Evolutionary conservation across 345 rosid species (phyloP), one percentile per base, ranked within the genome.

Genomic region (Lumnitzera littorea): DNA sequence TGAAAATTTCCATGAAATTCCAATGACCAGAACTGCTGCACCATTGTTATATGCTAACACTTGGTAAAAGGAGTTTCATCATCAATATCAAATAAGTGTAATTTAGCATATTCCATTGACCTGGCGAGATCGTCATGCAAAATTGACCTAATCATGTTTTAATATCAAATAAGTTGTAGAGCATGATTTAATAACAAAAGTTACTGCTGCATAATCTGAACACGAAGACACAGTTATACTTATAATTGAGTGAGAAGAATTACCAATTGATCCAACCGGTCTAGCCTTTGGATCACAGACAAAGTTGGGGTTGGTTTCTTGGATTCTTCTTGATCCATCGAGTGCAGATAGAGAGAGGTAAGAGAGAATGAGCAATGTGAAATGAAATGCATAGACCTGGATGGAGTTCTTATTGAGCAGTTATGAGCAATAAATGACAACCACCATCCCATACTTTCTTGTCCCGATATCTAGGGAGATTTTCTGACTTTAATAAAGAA

Each of bases 181-280:
- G 5, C 31, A 2, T 4, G 11, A 36, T 36, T 9, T 4, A 36
- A 5, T 36, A 36, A 36, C 9, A 9, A 9, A 36, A 36, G 43
- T 36, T 36, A 9, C 43, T 25, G 23, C 20, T 20, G 24, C 25
- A 20, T 16, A 16, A 13, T n/a, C 24, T 3, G 12, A 51, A 51
- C 6, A 17, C 2, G 9, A 11, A 17, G 24, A 51, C 6, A 12
- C 10, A 51, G 14, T 52, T 16, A 17, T 52, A n/a, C 16, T 27
- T 5, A 52, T 52, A n/a, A 52, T 27, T 5, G 13, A 10, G 23
- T 46, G 12, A 67, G 23, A 63, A 46, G 13, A 29, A 24, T 54
- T 67, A 80, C 85, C 82, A 72, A 49, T 41, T 60, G 68, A 55
- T 74, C 72, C n/a, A 74, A 76, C 31, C 63, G 76, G 61, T 77